Base-by-base conservation (phyloP, 306 rosid genomes). In the Cicer yamashitae region DNA sequence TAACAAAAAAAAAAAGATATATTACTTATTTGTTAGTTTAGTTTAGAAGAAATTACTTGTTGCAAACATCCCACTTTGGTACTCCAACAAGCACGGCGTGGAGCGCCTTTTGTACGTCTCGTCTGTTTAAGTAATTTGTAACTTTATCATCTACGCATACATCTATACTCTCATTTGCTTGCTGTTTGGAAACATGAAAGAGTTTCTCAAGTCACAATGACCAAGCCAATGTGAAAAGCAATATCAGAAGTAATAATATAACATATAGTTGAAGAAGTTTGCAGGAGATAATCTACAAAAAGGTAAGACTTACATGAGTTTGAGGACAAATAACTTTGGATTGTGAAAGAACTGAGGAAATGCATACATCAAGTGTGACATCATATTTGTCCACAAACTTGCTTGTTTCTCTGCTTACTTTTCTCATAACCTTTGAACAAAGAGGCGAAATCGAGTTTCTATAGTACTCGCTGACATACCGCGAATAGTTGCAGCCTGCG, bases 81-180 rank as follows among this genome's bases (percentile, higher is more conserved):
- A 91, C 94, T 64, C 98, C 94, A 65, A 94, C 88, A 71, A 94
- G 96, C 62, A 84, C 87, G 1, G 97, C 98, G 67, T 81, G 98
- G 54, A 94, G 93, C 4, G 96, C 94, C 59, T 78, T 80, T 65
- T 84, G 91, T 62, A 91, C 98, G 59, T 93, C 98, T 70, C 56
- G 84, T 76, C 97, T 64, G 81, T 93, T 93, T 40, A 91, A 87
- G 76, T 93, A 93, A 65, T 88, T 93, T 3, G 90, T 91, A 7
- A 85, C 88, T 77, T 93, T 88, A 66, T 93, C 98, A 74, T 93
- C 97, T 51, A 93, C 98, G 13, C 98, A 93, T 38, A 93, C 98
- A 77, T 93, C 97, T 47, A 93, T 70, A 8, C 89, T 80, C 76
- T 89, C 94, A 10, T 77, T 71, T 77, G 81, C 86, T 87, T 88